Conservation (phyloP, 257 asterid genomes). For the Solanum acaule region DNA sequence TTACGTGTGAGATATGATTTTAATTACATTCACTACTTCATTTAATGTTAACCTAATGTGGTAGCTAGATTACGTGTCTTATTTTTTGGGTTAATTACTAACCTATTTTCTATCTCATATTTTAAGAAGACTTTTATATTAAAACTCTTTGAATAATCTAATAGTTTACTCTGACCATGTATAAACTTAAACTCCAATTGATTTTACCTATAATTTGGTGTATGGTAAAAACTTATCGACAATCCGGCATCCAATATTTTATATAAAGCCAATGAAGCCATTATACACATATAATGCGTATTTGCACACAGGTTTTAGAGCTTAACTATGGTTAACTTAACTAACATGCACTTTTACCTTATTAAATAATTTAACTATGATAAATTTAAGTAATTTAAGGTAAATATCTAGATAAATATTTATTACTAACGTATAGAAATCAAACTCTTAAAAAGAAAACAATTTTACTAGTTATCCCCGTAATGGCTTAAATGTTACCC, state of each 20-base stretch:
- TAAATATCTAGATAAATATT: no score
- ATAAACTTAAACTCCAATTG: no score
- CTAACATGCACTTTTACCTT: background rate
- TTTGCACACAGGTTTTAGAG: background rate
- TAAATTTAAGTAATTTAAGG: no score
- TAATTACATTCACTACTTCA: background rate
- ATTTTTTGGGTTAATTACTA: background rate
- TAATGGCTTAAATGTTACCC: background rate
- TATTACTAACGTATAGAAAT: background rate
- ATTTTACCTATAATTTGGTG: no score
- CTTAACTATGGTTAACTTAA: background rate
- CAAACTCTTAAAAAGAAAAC: background rate
- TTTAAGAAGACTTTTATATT: no score
- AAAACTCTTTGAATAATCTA: no score
- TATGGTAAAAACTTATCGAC: background rate
- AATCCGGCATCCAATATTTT: no score
- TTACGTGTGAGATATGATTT: background rate
- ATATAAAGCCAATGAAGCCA: no score
- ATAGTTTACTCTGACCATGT: no score
- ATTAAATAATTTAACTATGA: no score
- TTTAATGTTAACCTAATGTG: background rate
- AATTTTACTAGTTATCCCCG: background rate
- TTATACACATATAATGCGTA: no score
- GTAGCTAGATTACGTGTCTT: background rate
- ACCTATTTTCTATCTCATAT: background rate